phyloP scores from a whole-genome alignment of 2,329 filamentous ascomycete species.

The Curvularia verruculosa region DNA sequence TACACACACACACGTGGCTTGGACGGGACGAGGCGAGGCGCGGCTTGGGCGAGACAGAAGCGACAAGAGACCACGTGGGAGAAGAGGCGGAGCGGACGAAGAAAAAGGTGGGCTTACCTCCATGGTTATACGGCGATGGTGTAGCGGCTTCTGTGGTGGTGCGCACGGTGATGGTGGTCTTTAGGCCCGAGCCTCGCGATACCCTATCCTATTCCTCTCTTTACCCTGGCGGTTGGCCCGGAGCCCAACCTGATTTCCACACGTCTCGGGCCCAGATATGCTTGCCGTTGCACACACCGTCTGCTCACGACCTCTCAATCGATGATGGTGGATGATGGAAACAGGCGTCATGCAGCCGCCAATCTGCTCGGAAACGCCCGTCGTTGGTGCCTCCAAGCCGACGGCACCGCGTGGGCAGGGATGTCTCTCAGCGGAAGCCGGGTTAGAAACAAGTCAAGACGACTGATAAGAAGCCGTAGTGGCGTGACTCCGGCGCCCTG shows the following conservation, averaged over 20 bases:
- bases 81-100: constrained; percentile 13
- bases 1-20: constrained; percentile 10
- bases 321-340: constrained; percentile 1
- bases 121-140: constrained; percentile 38
- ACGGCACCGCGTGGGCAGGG: constrained; percentile 18
- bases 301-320: neutral
- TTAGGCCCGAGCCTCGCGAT: constrained; percentile 25
- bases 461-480: constrained; percentile 13
- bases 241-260: constrained; percentile 7
- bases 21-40: neutral
- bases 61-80: constrained; percentile 18
- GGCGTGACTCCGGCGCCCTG: constrained; percentile 17
- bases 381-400: constrained; percentile 13
- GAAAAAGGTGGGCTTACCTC: constrained; percentile 39
- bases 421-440: constrained; percentile 17
- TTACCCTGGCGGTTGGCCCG: constrained; percentile 5
- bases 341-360: constrained; percentile 5
- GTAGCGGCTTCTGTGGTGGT: constrained; percentile 29
- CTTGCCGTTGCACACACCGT: neutral
- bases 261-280: constrained; percentile 3
- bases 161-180: constrained; percentile 40
- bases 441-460: constrained; percentile 16
- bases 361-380: constrained; percentile 2
- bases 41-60: no score
- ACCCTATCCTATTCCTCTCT: neutral